Percentiles rank a stretch among this genome's conserved stretches.
Conservation (phyloP, 2,329 filamentous ascomycete species). For the Hypoxylon sp. region DNA sequence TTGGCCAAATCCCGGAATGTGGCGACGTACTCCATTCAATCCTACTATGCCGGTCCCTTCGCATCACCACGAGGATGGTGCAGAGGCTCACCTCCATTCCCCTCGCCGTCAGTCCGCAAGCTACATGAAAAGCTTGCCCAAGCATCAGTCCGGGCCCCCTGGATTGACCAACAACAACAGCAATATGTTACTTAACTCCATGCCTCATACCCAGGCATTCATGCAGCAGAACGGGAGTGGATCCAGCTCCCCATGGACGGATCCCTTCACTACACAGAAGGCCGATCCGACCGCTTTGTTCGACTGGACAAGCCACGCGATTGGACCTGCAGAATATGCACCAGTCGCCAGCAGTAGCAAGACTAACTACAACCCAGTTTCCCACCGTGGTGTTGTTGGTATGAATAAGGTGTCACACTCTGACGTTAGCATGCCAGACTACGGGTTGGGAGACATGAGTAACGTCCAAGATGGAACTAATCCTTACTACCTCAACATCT, state of each 20-base stretch:
- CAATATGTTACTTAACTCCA: conserved; percentile 38
- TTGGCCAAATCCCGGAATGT: conserved; percentile 80
- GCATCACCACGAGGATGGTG: conserved; percentile 54
- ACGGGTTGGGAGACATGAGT: conserved; percentile 37
- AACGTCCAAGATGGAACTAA: conserved; percentile 36
- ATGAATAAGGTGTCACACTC: conserved; percentile 47
- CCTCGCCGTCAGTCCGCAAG: conserved; percentile 55
- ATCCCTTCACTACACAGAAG: conserved; percentile 41
- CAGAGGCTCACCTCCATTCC: conserved; percentile 70
- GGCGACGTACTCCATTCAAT: conserved; percentile 59
- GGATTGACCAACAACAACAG: conserved; percentile 35
- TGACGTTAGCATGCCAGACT: conserved; percentile 56
- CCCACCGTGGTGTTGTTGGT: conserved; percentile 32
- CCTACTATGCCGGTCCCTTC: conserved; percentile 53
- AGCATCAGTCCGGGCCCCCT: conserved; percentile 20
- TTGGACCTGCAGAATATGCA: conserved; percentile 35
- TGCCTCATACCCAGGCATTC: conserved; percentile 44
- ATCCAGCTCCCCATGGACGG: conserved; percentile 35
- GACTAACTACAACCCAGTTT: conserved; percentile 19
- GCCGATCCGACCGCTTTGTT: conserved; percentile 43
- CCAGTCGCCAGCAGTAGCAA: neutral
- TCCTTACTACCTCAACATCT: conserved; percentile 43
- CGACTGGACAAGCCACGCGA: conserved; percentile 38
- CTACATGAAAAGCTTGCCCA: conserved; percentile 31
- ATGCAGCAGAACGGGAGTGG: conserved; percentile 38